A percentile compares a stretch with the other conserved stretches of the same genome.
phyloP scores from a whole-genome alignment of 179 eudicot species.

The Pouteria campechiana region DNA sequence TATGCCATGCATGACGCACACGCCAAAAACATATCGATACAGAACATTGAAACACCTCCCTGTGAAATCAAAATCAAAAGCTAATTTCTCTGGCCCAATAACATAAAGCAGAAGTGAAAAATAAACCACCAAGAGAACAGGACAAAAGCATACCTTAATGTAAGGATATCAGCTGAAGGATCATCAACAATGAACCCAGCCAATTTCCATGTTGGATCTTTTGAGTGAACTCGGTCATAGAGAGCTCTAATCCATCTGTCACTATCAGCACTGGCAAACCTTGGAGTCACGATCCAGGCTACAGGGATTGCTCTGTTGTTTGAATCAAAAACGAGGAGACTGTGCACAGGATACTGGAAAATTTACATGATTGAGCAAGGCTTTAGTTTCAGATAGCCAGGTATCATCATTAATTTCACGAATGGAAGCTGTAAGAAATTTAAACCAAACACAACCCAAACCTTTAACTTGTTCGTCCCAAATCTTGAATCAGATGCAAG shows the following conservation, averaged over 20 bases:
- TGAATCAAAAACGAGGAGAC: conserved; percentile 82
- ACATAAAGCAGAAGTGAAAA: background rate
- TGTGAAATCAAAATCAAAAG: conserved; percentile 12
- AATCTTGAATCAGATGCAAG: conserved; percentile 74
- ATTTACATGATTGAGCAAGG: conserved; percentile 3
- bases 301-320: conserved; percentile 96
- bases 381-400: conserved; percentile 12
- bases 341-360: conserved; percentile 71
- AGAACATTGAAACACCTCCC: conserved; percentile 91
- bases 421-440: background rate
- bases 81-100: background rate
- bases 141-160: conserved; percentile 46
- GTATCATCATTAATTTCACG: no score
- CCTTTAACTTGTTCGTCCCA: conserved; percentile 82
- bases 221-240: conserved; percentile 55
- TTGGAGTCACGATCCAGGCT: conserved; percentile 86
- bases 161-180: conserved; percentile 54
- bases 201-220: conserved; percentile 80
- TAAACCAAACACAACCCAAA: conserved; percentile 12
- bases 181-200: conserved; percentile 90
- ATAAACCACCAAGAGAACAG: background rate
- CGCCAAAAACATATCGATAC: conserved; percentile 87
- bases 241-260: conserved; percentile 96
- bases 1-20: conserved; percentile 94
- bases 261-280: conserved; percentile 41